phyloP scores from a whole-genome alignment of 2,329 filamentous ascomycete species.

The Alternaria infectoria region DNA sequence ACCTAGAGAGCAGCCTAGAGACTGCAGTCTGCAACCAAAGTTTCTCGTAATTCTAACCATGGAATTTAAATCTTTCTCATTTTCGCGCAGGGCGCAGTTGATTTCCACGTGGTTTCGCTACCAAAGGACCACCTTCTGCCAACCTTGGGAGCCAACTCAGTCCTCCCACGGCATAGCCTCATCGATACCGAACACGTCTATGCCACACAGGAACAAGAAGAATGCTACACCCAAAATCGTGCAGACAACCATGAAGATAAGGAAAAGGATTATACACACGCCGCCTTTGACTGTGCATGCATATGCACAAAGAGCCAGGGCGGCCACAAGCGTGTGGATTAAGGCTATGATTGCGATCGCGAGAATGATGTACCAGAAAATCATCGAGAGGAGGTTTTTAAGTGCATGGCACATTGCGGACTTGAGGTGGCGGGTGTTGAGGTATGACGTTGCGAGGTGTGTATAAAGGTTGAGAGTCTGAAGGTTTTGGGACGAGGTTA shows the following conservation, averaged over 20 bases:
- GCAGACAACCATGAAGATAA: not conserved
- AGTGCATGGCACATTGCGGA: not conserved
- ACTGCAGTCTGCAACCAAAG: not conserved
- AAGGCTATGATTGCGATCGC: not conserved
- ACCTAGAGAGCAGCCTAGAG: not conserved
- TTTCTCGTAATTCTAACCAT: not conserved
- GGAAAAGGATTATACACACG: not conserved
- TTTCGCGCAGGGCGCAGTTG: not conserved
- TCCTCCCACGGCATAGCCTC: not conserved
- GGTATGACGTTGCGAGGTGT: fast-evolving
- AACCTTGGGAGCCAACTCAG: not conserved
- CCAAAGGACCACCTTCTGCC: not conserved
- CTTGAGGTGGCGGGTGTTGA: not conserved
- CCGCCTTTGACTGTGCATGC: not conserved
- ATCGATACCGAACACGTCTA: not conserved
- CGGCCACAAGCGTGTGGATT: fast-evolving
- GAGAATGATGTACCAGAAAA: not conserved
- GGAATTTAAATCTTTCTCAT: not conserved
- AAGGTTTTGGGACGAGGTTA: not conserved
- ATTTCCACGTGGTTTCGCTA: not conserved
- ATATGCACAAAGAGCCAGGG: not conserved
- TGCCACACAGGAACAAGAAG: not conserved
- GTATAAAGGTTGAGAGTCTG: not conserved
- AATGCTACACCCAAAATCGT: fast-evolving
- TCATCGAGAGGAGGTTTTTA: fast-evolving